Conservation (phyloP, 257 asterid species). For the Petunia axillaris region DNA sequence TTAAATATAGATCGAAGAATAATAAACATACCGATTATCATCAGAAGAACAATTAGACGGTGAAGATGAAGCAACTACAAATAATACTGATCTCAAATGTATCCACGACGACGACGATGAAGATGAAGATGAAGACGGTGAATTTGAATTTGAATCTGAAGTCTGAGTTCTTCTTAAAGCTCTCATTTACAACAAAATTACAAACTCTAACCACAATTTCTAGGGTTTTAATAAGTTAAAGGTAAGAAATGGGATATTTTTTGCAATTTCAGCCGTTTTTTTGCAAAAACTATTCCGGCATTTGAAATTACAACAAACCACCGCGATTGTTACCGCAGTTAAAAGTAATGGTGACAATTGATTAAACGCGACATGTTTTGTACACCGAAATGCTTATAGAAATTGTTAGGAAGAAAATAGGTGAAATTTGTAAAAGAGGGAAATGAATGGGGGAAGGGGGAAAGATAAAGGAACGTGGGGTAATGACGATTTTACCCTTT, state of each 20-base stretch:
- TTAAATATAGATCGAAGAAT: too few relatives aligned
- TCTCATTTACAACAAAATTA: constrained; percentile 59
- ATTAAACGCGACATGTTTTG: too few relatives aligned
- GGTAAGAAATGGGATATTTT: constrained; percentile 66
- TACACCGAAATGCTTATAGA: too few relatives aligned
- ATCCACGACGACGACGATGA: constrained; percentile 63
- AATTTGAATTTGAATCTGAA: constrained; percentile 73
- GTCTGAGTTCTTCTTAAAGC: constrained; percentile 89
- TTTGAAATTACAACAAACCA: constrained; percentile 37
- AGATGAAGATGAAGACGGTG: constrained; percentile 53
- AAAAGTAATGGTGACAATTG: constrained; percentile 34
- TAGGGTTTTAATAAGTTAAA: constrained; percentile 48
- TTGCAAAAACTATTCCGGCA: constrained; percentile 59
- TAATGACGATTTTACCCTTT: constrained; percentile 51
- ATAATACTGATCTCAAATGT: constrained; percentile 90
- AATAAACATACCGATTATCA: constrained; percentile 65
- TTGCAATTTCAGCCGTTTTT: constrained; percentile 67
- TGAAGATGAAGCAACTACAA: constrained; percentile 77
- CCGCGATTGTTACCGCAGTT: constrained; percentile 31
- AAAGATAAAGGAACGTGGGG: not conserved
- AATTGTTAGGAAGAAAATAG: too few relatives aligned
- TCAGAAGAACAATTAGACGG: constrained; percentile 72
- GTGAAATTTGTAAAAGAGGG: too few relatives aligned
- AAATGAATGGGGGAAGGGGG: not conserved
- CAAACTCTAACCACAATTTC: constrained; percentile 28